Percentiles rank a stretch among this genome's conserved stretches.
phyloP scores from a whole-genome alignment of 225 moss, liverwort and hornwort genomes.

The Marchantia polymorpha region DNA sequence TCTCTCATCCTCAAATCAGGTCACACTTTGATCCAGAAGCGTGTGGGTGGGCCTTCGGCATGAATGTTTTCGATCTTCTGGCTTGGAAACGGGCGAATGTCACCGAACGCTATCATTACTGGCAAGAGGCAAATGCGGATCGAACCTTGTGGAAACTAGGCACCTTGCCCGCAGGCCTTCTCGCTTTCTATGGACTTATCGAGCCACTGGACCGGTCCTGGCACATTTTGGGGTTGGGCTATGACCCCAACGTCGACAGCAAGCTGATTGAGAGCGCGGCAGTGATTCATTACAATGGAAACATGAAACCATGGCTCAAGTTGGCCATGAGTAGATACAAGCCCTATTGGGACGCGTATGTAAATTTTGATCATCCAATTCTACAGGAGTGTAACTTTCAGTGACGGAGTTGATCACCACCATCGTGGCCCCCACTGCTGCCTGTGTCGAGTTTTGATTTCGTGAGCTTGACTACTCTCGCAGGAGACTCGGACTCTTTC shows the following conservation, averaged over 20 bases:
- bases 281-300: slow-evolving; percentile 46
- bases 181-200: slow-evolving; percentile 39
- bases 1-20: slow-evolving; percentile 37
- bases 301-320: slow-evolving; percentile 48
- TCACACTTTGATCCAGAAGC: slow-evolving; percentile 50
- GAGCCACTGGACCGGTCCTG: slow-evolving; percentile 40
- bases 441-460: no score
- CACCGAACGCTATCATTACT: slow-evolving; percentile 49
- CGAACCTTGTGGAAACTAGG: slow-evolving; percentile 47
- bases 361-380: slow-evolving; percentile 47
- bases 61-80: slow-evolving; percentile 46
- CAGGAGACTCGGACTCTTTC: no score
- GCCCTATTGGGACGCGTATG: slow-evolving; percentile 47
- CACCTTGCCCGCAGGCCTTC: slow-evolving; percentile 42
- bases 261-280: slow-evolving; percentile 35
- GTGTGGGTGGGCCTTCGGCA: slow-evolving; percentile 65
- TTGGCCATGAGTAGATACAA: slow-evolving; percentile 46
- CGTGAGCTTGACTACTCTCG: no score
- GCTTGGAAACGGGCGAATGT: slow-evolving; percentile 41
- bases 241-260: slow-evolving; percentile 33
- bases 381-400: slow-evolving; percentile 53
- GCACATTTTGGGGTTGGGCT: slow-evolving; percentile 45
- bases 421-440: no score
- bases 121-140: slow-evolving; percentile 55
- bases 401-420: no score